A percentile compares a stretch with the other conserved stretches of the same genome.
Conservation (phyloP, 345 rosid genomes). For the Eucalyptus melliodora region DNA sequence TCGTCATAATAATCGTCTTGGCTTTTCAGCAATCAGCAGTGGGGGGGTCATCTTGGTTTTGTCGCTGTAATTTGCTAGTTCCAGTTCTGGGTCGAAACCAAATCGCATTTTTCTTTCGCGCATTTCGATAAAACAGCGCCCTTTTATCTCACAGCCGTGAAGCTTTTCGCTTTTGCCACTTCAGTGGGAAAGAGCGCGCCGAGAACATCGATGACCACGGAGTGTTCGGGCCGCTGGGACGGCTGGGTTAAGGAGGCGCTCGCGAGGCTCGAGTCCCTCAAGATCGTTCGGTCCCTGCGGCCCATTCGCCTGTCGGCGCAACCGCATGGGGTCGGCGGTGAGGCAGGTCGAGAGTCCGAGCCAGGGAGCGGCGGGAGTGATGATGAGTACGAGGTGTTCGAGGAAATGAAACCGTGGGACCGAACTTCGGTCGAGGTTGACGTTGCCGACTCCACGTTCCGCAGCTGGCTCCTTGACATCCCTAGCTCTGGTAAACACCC, state of each 20-base stretch:
- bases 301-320: slow-evolving; percentile 43
- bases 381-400: slow-evolving; percentile 54
- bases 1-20: background rate
- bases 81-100: background rate
- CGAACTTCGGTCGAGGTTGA: slow-evolving; percentile 60
- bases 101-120: background rate
- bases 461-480: slow-evolving; percentile 68
- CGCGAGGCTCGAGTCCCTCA: slow-evolving; percentile 43
- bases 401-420: slow-evolving; percentile 70
- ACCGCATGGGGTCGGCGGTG: background rate
- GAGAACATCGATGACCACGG: background rate
- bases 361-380: background rate
- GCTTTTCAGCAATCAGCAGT: background rate
- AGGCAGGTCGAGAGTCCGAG: background rate
- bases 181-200: background rate
- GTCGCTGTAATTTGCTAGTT: background rate
- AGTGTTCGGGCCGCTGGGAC: slow-evolving; percentile 30
- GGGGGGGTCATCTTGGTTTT: background rate
- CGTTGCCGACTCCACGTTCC: slow-evolving; percentile 49
- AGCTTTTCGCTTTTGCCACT: background rate
- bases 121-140: background rate
- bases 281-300: slow-evolving; percentile 67
- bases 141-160: background rate
- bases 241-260: slow-evolving; percentile 66
- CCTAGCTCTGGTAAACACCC: slow-evolving; percentile 55